These are phyloP conservation scores for Quercus wislizeni DNA, from an alignment of 306 rosid genomes.

Conservation along the genomic window DNA sequence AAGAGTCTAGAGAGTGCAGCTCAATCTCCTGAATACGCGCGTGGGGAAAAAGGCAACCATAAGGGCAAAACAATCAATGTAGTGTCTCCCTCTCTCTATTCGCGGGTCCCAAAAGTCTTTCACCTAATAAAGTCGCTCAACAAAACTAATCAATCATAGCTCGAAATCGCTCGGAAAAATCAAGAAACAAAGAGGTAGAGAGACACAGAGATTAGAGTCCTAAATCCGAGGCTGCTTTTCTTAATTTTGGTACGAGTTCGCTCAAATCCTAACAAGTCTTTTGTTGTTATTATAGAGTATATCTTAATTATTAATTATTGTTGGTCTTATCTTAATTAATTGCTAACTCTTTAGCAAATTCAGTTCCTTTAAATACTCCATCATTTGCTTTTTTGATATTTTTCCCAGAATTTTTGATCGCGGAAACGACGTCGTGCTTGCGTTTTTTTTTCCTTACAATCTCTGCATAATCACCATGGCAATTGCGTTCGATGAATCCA, in stretches of 20 bases:
- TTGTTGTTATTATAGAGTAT: too few species aligned
- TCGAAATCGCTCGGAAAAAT: neutral
- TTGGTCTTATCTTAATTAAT: neutral
- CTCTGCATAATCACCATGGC: constrained; percentile 47
- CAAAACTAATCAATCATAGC: neutral
- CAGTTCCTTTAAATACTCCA: constrained; percentile 3
- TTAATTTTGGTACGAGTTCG: neutral
- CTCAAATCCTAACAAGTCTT: too few species aligned
- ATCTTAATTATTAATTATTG: too few species aligned
- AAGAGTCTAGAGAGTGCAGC: neutral
- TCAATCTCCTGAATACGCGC: constrained; percentile 16
- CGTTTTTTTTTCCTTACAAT: neutral
- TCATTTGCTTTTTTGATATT: neutral
- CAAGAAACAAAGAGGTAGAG: neutral
- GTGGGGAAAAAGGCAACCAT: neutral
- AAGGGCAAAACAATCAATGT: too few species aligned
- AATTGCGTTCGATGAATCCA: constrained; percentile 51
- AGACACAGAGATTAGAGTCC: neutral
- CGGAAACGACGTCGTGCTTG: neutral
- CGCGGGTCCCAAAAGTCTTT: constrained; percentile 2
- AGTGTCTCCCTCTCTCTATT: too few species aligned
- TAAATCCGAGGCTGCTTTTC: neutral
- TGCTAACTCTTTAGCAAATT: neutral
- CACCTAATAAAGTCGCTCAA: constrained; percentile 12
- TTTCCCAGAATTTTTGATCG: constrained; percentile 23